A percentile compares a stretch with the other conserved stretches of the same genome.
Evolutionary conservation across 768 basidiomycete species (phyloP).

Genomic region (Paxillus involutus): DNA sequence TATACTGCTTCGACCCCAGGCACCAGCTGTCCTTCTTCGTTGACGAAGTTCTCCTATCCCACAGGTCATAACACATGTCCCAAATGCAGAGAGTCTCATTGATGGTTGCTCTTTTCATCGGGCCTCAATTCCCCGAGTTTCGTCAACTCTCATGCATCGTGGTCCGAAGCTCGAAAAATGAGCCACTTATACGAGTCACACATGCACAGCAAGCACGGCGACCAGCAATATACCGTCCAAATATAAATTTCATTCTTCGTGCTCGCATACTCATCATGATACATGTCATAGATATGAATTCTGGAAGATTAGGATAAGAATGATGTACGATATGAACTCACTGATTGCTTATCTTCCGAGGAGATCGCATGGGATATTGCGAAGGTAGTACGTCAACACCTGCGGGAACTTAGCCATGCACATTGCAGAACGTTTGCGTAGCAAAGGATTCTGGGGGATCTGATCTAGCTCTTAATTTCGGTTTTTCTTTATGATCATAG

Average conservation of each 20-base stretch:
- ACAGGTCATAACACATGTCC: constrained; percentile 5
- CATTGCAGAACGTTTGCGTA: not conserved
- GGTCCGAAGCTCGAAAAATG: not conserved
- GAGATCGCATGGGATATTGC: constrained; percentile 14
- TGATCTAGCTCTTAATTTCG: constrained; percentile 1
- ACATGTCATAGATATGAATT: constrained; percentile 8
- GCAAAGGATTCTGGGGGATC: not conserved
- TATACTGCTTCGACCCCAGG: constrained; percentile 12
- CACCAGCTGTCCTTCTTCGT: constrained; percentile 8
- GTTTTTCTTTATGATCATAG: constrained; percentile 8
- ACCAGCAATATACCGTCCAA: constrained; percentile 12
- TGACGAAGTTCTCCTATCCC: constrained; percentile 18
- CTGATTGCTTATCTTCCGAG: constrained; percentile 17
- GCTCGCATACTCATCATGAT: not conserved
- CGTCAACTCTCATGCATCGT: not conserved
- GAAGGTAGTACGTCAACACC: constrained; percentile 12
- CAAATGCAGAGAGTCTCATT: constrained; percentile 9
- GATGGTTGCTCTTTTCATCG: constrained; percentile 5
- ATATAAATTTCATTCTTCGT: constrained; percentile 9
- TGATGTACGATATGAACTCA: not conserved
- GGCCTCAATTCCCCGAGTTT: constrained; percentile 2
- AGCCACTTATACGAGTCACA: constrained; percentile 2
- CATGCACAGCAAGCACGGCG: not conserved
- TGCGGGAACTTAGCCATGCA: not conserved
- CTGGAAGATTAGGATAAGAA: not conserved